Conservation (phyloP, 768 basidiomycete genomes). For the Gloeostereum incarnatum region DNA sequence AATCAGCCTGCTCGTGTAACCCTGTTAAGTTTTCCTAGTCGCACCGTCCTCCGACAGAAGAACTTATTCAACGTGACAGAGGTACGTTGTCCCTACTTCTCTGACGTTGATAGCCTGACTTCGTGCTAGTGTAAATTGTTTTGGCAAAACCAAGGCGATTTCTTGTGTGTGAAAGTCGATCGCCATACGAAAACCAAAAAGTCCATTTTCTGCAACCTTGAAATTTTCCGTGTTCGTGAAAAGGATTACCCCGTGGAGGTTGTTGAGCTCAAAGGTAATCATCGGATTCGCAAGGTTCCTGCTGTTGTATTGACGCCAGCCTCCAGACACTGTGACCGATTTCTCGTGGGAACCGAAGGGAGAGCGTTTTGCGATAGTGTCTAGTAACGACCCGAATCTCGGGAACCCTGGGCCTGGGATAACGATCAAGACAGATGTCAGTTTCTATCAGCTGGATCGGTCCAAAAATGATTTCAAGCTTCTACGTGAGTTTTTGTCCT, state of each 20-base stretch:
- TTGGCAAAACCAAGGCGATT: constrained; percentile 99
- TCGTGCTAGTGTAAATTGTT: constrained; percentile 94
- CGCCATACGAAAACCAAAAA: constrained; percentile 98
- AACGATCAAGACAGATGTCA: constrained; percentile 93
- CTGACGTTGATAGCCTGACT: constrained; percentile 4
- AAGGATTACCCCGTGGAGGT: constrained; percentile 98
- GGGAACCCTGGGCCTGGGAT: constrained; percentile 85
- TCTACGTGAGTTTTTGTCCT: constrained; percentile 47
- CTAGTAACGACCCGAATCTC: constrained; percentile 88
- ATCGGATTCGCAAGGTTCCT: constrained; percentile 1
- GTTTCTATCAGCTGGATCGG: constrained; percentile 92
- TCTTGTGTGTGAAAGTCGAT: constrained; percentile 98
- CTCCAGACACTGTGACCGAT: constrained; percentile 81
- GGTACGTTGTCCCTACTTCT: constrained; percentile 35
- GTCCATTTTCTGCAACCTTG: constrained; percentile 95
- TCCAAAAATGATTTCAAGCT: constrained; percentile 91
- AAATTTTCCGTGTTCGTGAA: constrained; percentile 95
- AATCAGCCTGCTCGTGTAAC: constrained; percentile 98
- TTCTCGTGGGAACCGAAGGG: constrained; percentile 99
- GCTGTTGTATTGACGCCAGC: background rate
- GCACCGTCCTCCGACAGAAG: constrained; percentile 81
- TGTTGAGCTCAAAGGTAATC: constrained; percentile 86
- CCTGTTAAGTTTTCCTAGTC: constrained; percentile 82
- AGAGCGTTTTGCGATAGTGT: constrained; percentile 91
- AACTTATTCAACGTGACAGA: constrained; percentile 97